Evolutionary conservation across 2,329 filamentous ascomycete genomes (phyloP).

Genomic region (Verticillium nubilum): DNA sequence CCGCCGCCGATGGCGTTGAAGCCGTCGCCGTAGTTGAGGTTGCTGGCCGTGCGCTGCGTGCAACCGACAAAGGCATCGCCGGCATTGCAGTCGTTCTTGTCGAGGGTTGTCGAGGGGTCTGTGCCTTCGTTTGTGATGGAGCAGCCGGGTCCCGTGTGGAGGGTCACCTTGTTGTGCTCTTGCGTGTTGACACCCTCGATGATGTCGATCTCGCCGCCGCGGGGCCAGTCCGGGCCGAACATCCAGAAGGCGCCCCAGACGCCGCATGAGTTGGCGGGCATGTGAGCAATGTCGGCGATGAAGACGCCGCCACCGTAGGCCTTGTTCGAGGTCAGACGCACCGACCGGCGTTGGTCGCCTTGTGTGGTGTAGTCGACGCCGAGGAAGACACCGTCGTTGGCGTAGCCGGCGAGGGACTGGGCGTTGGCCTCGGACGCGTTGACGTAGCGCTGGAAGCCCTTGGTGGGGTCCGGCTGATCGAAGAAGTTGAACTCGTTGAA

Average conservation of each 20-base stretch:
- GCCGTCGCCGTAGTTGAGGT: slow-evolving; percentile 55
- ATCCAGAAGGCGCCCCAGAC: slow-evolving; percentile 72
- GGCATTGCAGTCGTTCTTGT: slow-evolving; percentile 51
- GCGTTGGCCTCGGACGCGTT: slow-evolving; percentile 50
- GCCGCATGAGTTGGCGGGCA: slow-evolving; percentile 67
- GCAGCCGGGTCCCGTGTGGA: slow-evolving; percentile 63
- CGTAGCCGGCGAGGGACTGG: slow-evolving; percentile 52
- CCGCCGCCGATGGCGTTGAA: slow-evolving; percentile 69
- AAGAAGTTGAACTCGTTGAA: slow-evolving; percentile 53
- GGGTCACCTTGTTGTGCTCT: slow-evolving; percentile 53
- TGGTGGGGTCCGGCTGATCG: slow-evolving; percentile 58
- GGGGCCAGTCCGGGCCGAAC: slow-evolving; percentile 66
- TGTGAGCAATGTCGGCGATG: slow-evolving; percentile 68
- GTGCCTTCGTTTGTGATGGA: slow-evolving; percentile 44
- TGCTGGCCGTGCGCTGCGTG: slow-evolving; percentile 42
- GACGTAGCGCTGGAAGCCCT: slow-evolving; percentile 69
- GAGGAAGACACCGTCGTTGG: slow-evolving; percentile 55
- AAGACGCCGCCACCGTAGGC: slow-evolving; percentile 65
- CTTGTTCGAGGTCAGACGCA: slow-evolving; percentile 63
- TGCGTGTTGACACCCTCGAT: slow-evolving; percentile 70
- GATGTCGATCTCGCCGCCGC: slow-evolving; percentile 70
- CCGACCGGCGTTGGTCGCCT: slow-evolving; percentile 58
- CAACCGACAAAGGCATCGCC: slow-evolving; percentile 53
- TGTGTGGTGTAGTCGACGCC: slow-evolving; percentile 62
- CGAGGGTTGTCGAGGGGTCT: slow-evolving; percentile 38